Percentiles rank a stretch among this genome's conserved stretches.
These are phyloP conservation scores for Stereocaulon alpinum DNA, from an alignment of 495 filamentous ascomycete species.

Conservation along the genomic window DNA sequence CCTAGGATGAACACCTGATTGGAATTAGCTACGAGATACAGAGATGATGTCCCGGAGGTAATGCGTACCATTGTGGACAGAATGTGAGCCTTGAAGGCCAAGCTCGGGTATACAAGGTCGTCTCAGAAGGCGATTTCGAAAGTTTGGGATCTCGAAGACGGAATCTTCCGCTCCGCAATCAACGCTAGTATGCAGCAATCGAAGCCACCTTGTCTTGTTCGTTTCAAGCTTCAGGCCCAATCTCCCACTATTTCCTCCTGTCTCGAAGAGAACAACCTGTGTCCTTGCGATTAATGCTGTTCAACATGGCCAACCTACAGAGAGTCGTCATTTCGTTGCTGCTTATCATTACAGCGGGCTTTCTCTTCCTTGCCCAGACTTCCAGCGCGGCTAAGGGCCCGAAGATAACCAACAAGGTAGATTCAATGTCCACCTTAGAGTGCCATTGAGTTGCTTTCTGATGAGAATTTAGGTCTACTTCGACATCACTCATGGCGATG, in stretches of 20 bases:
- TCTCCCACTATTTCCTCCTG: conserved; percentile 13
- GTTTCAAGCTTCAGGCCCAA: conserved; percentile 20
- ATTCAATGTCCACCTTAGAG: neutral
- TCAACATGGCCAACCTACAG: conserved; percentile 41
- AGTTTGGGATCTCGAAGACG: neutral
- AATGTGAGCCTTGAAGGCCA: neutral
- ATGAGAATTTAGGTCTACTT: conserved; percentile 61
- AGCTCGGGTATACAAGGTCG: neutral
- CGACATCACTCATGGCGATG: conserved; percentile 84
- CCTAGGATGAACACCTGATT: conserved; percentile 71
- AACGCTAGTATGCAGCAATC: conserved; percentile 1
- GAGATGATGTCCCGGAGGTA: too few relatives aligned
- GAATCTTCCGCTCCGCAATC: neutral
- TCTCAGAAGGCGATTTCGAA: neutral
- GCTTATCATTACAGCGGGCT: conserved; percentile 60
- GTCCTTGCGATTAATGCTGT: conserved; percentile 12
- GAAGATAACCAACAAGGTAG: conserved; percentile 89
- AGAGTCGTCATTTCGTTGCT: conserved; percentile 52
- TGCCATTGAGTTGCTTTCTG: conserved; percentile 14
- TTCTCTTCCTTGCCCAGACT: conserved; percentile 62
- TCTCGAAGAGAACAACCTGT: neutral
- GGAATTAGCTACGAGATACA: neutral
- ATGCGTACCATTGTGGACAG: conserved; percentile 25
- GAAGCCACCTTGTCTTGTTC: conserved; percentile 27
- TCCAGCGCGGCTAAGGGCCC: conserved; percentile 74